phyloP scores from a whole-genome alignment of 495 filamentous ascomycete genomes.

The Neurospora sp. region DNA sequence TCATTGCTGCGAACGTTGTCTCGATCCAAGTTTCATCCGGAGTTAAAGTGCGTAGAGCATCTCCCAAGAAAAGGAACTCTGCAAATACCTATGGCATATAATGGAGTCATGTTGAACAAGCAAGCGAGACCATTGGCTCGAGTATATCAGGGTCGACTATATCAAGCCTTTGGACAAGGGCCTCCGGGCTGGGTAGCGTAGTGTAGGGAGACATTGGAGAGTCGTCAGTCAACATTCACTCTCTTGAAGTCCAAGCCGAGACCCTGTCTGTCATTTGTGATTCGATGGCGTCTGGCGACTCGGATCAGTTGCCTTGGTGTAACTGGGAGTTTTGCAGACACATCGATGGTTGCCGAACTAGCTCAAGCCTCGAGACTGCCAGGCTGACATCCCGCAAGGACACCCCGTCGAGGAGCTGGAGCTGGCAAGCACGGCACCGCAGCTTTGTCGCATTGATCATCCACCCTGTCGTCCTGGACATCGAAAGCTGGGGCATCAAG shows the following conservation, averaged over 20 bases:
- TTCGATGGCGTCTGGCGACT: slow-evolving; percentile 4
- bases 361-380: slow-evolving; percentile 8
- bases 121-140: not conserved
- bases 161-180: not conserved
- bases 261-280: not conserved
- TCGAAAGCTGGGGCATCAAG: not conserved
- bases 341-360: not conserved
- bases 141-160: not conserved
- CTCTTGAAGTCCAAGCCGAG: not conserved
- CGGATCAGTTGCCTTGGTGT: slow-evolving; percentile 7
- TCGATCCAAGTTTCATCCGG: not conserved
- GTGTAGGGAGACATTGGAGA: not conserved
- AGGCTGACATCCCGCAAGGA: slow-evolving; percentile 2
- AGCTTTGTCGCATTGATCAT: not conserved
- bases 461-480: not conserved
- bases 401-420: not conserved
- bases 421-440: not conserved
- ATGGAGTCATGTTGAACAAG: not conserved
- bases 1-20: not conserved
- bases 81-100: not conserved
- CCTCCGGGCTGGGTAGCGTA: not conserved
- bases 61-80: not conserved
- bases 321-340: not conserved
- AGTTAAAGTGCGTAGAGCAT: not conserved
- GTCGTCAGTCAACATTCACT: not conserved